phyloP scores from a whole-genome alignment of 2,329 filamentous ascomycete species.

The Xylaria sp. region DNA sequence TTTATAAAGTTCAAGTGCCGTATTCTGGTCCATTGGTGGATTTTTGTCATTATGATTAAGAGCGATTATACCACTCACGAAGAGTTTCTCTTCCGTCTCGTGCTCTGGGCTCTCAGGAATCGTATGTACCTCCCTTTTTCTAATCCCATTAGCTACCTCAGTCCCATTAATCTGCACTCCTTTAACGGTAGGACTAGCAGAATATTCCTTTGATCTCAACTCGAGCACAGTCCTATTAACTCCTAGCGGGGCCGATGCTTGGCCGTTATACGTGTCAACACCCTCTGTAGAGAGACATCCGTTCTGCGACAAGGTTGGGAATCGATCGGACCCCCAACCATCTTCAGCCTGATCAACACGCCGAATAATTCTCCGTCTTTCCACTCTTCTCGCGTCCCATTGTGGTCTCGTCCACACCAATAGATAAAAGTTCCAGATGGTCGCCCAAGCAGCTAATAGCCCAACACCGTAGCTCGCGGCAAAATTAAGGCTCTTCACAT shows the following conservation, averaged over 20 bases:
- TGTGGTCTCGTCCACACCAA: conserved; percentile 67
- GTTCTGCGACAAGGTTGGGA: neutral
- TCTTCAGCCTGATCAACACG: neutral
- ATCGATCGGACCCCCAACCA: neutral
- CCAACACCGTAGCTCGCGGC: conserved; percentile 63
- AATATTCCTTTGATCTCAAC: neutral
- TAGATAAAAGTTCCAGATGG: conserved; percentile 60
- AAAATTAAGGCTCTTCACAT: conserved; percentile 62
- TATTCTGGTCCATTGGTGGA: conserved; percentile 6
- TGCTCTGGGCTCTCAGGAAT: neutral
- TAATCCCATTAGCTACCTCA: conserved; percentile 12
- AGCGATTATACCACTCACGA: conserved; percentile 5
- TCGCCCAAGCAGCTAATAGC: conserved; percentile 61
- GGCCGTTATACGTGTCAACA: neutral
- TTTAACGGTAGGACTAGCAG: neutral
- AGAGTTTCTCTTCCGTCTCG: conserved; percentile 1
- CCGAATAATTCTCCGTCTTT: conserved; percentile 47
- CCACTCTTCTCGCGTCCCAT: conserved; percentile 63
- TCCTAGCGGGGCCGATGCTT: neutral
- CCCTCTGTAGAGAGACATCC: conserved; percentile 1
- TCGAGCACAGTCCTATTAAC: neutral
- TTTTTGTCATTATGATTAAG: conserved; percentile 24
- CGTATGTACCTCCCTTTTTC: conserved; percentile 18
- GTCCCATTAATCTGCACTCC: conserved; percentile 13
- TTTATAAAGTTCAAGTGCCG: conserved; percentile 25